These are phyloP conservation scores for Dunaliella primolecta DNA, from an alignment of 139 green algal genomes.

Conservation along the genomic window DNA sequence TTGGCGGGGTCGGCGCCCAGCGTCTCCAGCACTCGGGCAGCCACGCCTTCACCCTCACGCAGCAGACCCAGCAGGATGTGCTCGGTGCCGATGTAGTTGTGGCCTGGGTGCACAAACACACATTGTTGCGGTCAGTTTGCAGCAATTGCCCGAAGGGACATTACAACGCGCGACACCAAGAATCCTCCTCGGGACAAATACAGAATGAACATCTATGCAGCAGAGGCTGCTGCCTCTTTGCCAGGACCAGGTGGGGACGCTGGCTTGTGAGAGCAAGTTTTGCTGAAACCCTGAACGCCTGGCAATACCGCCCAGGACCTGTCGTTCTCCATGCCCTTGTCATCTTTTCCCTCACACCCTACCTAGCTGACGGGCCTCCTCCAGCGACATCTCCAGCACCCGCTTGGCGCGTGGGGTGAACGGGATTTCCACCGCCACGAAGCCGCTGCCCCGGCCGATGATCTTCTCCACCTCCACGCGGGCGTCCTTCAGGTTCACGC, in stretches of 20 bases:
- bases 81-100: constrained; percentile 99
- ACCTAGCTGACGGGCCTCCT: constrained; percentile 97
- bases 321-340: no score
- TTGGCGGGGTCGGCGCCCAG: constrained; percentile 93
- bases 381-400: constrained; percentile 96
- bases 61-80: constrained; percentile 98
- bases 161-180: no score
- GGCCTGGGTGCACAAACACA: constrained; percentile 54
- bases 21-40: constrained; percentile 94
- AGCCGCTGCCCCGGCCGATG: constrained; percentile 94
- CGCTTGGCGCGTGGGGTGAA: constrained; percentile 98
- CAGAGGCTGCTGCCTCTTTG: no score
- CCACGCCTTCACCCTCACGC: constrained; percentile 96
- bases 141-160: no score
- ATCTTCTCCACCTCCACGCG: constrained; percentile 98
- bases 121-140: not conserved
- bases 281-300: no score
- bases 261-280: no score
- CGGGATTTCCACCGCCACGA: constrained; percentile 98
- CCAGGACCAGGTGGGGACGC: no score
- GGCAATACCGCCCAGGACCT: no score
- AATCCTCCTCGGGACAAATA: no score
- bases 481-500: constrained; percentile 97
- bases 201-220: no score
- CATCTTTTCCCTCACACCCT: constrained; percentile 82